Base-by-base conservation (phyloP, 1,139 yeast species). In the Kodamaea alishanica region DNA sequence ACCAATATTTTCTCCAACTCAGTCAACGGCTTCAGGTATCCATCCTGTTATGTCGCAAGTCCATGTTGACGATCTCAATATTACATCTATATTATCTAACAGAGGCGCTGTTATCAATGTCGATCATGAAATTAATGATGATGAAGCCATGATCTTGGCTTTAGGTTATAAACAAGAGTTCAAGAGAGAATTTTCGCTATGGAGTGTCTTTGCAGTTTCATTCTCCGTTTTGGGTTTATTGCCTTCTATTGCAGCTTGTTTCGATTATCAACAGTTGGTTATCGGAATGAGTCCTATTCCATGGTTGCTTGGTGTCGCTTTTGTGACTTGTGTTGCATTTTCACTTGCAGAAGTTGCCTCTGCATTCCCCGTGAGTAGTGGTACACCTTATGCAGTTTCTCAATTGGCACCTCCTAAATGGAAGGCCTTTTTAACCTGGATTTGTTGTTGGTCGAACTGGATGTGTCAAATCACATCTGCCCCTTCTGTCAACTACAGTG, bases 151-250 rank as follows among this genome's bases (percentile, higher is more conserved):
- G 58, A 75, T 78, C 35, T 56, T 77, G 50, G 82, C 84, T 11
- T 67, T 83, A 51, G 92, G 92, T 32, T 84, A 84, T 56, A 80
- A 80, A 54, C 86, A 79, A 49, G 90, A 84, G 54, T 79, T 84
- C 57, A 77, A 77, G 52, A 76, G 92, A 56, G 87, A 84, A 49
- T 79, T 81, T 46, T 71, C 79, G 5, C 55, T 79, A 23, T 73
- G 79, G 66, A 71, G 85, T 4, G 74, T 83, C 1, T 75, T 83
- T 45, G 78, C 82, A 30, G 86, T 82, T 24, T 81, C 88, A 9
- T 84, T 84, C 60, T 77, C 86, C 9, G 86, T 84, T 38, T 69
- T 84, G 54, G 86, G 89, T 6, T 66, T 84, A 40, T 67, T 84
- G 40, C 90, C 92, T 2, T 81, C 88, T 8, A 77, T 83, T 47